Evolutionary conservation across 2,329 filamentous ascomycete species (phyloP), one percentile per base, ranked within the genome.

Genomic region (Teratosphaeria pseudoeucalypti): DNA sequence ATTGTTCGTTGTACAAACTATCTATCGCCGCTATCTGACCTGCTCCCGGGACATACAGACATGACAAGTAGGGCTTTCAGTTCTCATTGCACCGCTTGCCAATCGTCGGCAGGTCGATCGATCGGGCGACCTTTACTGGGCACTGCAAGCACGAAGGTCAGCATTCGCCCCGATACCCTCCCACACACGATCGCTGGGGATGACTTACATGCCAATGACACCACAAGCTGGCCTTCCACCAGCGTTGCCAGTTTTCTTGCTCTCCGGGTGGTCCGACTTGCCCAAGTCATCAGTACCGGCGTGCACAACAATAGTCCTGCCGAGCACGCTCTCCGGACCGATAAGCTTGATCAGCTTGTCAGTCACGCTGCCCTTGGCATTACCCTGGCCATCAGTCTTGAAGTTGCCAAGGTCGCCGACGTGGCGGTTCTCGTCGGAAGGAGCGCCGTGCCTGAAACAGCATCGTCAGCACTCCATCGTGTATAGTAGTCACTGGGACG

Each of bases 351-450:
- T 81, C 62, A 90, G 81, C 73, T 84, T 86, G 81, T 99, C 94
- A 66, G 81, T 79, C 67, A 89, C 81, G 69, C 85, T 85, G 72
- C 92, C 94, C 79, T 89, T 85, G 75, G 89, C 82, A 75, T 95
- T 95, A 74, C 94, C 94, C 81, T 96, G 87, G 66, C 77, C 89
- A 77, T 99, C 92, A 62, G 92, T 97, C 81, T 90, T 85, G 82
- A 97, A 85, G 87, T 99, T 99, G 75, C 94, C 94, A 67, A 99
- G 82, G 78, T 97, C 94, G 78, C 94, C 94, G 67, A 97, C 94
- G 79, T 99, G 94, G 77, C 94, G 92, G 71, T 85, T 82, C 66
- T 85, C 82, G 77, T 96, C 92, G 37, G 78, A 74, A 69, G 90
- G 94, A 73, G 88, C 89, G 74, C 94, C 94, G 82, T 99, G 94